Evolutionary conservation across 768 basidiomycete genomes (phyloP).

Genomic region (Coprinopsis cinerea): DNA sequence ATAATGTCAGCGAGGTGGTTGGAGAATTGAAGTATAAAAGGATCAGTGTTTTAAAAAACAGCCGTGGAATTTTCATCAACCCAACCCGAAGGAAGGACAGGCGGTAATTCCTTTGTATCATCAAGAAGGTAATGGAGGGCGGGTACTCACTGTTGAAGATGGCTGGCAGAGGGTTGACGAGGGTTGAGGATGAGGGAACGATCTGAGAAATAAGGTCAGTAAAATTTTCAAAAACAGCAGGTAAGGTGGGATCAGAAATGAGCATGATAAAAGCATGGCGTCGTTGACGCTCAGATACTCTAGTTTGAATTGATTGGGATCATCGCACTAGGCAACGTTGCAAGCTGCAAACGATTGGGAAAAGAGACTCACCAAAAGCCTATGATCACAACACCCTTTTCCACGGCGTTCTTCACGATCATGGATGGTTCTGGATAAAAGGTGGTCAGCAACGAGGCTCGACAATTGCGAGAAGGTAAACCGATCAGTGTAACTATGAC

Average conservation of each 20-base stretch:
- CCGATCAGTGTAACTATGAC: slow-evolving; percentile 94
- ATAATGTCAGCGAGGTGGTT: slow-evolving; percentile 5
- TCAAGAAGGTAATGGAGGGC: slow-evolving; percentile 36
- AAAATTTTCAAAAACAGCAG: neutral
- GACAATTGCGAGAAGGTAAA: slow-evolving; percentile 20
- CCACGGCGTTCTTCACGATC: neutral
- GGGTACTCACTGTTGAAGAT: no score
- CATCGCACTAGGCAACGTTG: slow-evolving; percentile 35
- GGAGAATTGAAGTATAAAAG: slow-evolving; percentile 4
- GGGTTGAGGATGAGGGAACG: slow-evolving; percentile 2
- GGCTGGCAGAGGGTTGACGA: no score
- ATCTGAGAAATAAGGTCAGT: slow-evolving; percentile 1
- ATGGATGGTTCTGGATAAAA: neutral
- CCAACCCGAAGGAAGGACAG: slow-evolving; percentile 47
- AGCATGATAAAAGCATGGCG: slow-evolving; percentile 66
- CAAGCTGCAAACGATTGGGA: slow-evolving; percentile 1
- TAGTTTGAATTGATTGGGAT: slow-evolving; percentile 77
- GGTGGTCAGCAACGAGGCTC: slow-evolving; percentile 8
- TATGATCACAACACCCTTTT: neutral
- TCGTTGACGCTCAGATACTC: slow-evolving; percentile 78
- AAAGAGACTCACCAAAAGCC: neutral
- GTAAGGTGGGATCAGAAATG: slow-evolving; percentile 45
- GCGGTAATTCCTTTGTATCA: slow-evolving; percentile 85
- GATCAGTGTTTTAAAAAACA: slow-evolving; percentile 69
- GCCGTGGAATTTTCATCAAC: slow-evolving; percentile 78